Base-by-base conservation (phyloP, 2,329 filamentous ascomycete genomes). In the Curvularia verruculosa region DNA sequence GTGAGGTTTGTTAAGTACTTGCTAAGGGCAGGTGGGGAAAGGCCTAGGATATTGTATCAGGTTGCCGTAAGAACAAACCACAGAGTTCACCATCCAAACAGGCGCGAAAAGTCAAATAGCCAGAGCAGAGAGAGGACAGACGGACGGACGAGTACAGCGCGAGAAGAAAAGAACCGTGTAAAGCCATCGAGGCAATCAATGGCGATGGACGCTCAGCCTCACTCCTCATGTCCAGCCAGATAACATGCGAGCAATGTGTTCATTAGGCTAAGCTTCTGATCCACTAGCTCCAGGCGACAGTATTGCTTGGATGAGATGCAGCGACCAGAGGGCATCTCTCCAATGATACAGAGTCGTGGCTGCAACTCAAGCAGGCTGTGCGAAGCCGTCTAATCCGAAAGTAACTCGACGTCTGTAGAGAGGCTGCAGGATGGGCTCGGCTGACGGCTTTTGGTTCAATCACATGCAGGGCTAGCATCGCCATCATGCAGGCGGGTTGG, bases 291-390 rank as follows among this genome's bases (percentile, higher is more conserved):
- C 40, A 54, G 59, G 56, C 60, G 52, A 58, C 51, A 59, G 51
- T 47, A 50, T 54, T 59, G 57, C 60, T 60, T 59, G 59, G 61
- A 58, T 50, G 49, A 60, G 55, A 54, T 67, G 63, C 65, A 59
- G 54, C 44, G 23, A 47, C 47, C 49, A 40, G 24, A 41, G 43
- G 51, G 31, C 54, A 29, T 48, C 51, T 59, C 67, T 15, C 34
- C 66, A 70, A 69, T 68, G 47, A 60, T 15, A 52, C 40, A 34
- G 28, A 49, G 31, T 34, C 24, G 61, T 67, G 66, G 67, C 63
- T 60, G 59, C 26, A 39, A 40, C 31, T 59, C 59, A 64, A 60
- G 60, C 43, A 52, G 65, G 64, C 65, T 67, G 60, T 61, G 61
- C 60, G 60, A 52, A 52, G n/a, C 26, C 36, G 37, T 24, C 43